Base-by-base conservation (phyloP, 192 early-diverging fungal species). In the Allomyces arbusculus region DNA sequence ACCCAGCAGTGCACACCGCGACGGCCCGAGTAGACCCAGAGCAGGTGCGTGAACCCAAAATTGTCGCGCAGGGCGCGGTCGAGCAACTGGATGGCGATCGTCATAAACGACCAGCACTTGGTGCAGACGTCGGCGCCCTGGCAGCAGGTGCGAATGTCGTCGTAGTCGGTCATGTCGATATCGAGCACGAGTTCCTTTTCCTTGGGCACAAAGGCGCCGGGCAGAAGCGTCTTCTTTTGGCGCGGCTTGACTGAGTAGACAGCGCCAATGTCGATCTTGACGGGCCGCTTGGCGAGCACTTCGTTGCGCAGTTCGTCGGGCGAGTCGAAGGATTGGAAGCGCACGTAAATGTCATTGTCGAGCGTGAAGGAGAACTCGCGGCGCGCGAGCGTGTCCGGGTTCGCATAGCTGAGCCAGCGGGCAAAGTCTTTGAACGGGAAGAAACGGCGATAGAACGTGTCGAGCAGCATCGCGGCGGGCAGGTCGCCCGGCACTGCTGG, bases 141-240 rank as follows among this genome's bases (percentile, higher is more conserved):
- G 78, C 92, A 97, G 72, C 95, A 98, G 9, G 91, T 95, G 61
- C 95, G 81, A 61, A 98, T 82, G 40, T 95, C 93, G 73, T 98
- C 95, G 69, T 98, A 98, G 75, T 98, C 95, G 1, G 92, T 95
- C 91, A 98, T 91, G 80, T 98, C 95, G 67, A 98, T 94, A 86
- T 98, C 95, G 81, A 98, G 92, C 28, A 98, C 89, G 50, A 98
- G 76, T 71, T 98, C 95, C 67, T 92, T 87, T 64, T 89, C 78
- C 11, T 85, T 72, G 0, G 95, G 88, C 12, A 78, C 71, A 69
- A 95, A 91, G 10, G 82, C 85, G 6, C 81, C 79, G 1, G 87
- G 79, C 44, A 74, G 71, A 20, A 92, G 73, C 23, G 81, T 79
- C 69, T 89, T 91, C 63, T 86, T 89, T 61, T 96, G 84, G 68